Evolutionary conservation across 179 eudicot genomes (phyloP).

Genomic region (Dionaea muscipula): DNA sequence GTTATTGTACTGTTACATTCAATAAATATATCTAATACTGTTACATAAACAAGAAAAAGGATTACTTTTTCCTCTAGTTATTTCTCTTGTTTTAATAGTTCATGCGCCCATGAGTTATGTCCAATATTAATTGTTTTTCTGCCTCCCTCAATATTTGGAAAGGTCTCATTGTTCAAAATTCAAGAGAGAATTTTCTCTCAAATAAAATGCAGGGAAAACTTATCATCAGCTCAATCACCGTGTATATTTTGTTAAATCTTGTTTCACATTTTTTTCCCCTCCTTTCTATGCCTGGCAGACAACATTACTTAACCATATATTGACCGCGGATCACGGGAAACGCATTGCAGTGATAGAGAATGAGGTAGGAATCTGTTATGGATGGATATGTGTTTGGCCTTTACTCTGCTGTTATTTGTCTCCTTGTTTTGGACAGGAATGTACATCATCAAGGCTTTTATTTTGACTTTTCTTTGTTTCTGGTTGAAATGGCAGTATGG

Average conservation of each 20-base stretch:
- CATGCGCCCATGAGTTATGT: too few species aligned
- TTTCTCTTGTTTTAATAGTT: too few species aligned
- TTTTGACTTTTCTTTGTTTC: background rate
- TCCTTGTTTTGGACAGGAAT: too few species aligned
- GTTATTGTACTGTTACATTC: too few species aligned
- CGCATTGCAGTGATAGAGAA: slow-evolving; percentile 96
- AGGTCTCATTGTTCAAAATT: too few species aligned
- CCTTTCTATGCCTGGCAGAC: slow-evolving; percentile 37
- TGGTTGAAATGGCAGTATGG: slow-evolving; percentile 52
- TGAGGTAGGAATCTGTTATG: slow-evolving; percentile 40
- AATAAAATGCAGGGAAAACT: background rate
- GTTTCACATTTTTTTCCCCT: slow-evolving; percentile 6
- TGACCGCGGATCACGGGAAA: slow-evolving; percentile 94
- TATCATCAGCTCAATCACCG: background rate
- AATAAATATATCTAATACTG: too few species aligned
- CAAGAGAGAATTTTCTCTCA: too few species aligned
- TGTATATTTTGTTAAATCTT: background rate
- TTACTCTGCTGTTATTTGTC: background rate
- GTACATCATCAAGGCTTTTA: background rate
- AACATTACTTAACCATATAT: slow-evolving; percentile 78
- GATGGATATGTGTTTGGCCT: background rate
- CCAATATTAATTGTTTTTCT: too few species aligned
- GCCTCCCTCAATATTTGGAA: too few species aligned
- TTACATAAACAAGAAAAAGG: too few species aligned
- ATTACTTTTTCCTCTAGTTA: too few species aligned